Evolutionary conservation across 1,139 yeast species (phyloP), one percentile per base, ranked within the genome.

Genomic region (Suhomyces terraborum): DNA sequence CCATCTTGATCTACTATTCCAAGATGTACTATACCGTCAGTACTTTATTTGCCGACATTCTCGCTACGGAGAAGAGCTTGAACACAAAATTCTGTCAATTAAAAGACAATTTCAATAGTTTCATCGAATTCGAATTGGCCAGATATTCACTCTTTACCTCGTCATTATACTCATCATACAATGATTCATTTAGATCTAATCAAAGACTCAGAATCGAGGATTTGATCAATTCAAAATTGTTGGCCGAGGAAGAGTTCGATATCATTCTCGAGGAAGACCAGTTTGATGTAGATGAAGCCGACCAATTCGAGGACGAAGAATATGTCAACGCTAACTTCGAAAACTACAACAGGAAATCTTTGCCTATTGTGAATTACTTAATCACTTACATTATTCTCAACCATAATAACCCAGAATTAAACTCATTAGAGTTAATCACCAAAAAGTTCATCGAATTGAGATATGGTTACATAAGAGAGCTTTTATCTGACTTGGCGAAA

Each of bases 11-110:
- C 6, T 59, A 61, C 41, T 66, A 61, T 46, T 67, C 74, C 17
- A 67, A 69, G 37, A 53, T 69, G 16, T 69, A 58, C 48, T 59
- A 61, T 43, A 61, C 72, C 1, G 54, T 70, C 8, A 67, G 64
- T 21, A 30, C 45, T 0, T 46, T 52, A 4, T 69, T 69, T 42
- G 35, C 35, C 5, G 55, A 55, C 12, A 51, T 58, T 1, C 51
- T 69, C 22, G 36, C 38, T 2, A 14, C 43, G 1, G 56, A 60
- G 30, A 36, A 40, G 2, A 51, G 53, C 19, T 44, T 61, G 13
- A 38, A 44, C 7, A 28, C 37, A 8, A 58, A 54, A n/a, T 62
- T 65, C 41, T 8, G 35, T 3, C 38, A 40, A 2, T 55, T 69
- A 43, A 68, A 61, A 42, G 21, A 26, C 3, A 59, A 57, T 14